phyloP scores from a whole-genome alignment of 768 basidiomycete species.

The Leccinum barrowsii region DNA sequence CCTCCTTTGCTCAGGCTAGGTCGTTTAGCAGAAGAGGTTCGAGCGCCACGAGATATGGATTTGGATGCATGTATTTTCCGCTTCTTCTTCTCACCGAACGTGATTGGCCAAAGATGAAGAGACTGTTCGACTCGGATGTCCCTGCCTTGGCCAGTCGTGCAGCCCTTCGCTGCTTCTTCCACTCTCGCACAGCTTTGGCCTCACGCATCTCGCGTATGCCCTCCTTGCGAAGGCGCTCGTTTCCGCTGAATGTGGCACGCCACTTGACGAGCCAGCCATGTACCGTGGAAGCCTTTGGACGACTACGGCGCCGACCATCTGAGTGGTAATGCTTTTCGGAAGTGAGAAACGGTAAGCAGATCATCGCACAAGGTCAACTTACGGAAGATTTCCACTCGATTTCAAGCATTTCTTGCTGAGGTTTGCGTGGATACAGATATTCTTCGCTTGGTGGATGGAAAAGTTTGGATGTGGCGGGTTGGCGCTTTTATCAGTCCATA shows the following conservation, averaged over 20 bases:
- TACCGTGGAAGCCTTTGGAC: slow-evolving; percentile 52
- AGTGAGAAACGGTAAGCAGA: neutral
- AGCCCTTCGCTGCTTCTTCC: slow-evolving; percentile 26
- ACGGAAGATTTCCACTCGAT: slow-evolving; percentile 36
- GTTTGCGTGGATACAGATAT: slow-evolving; percentile 2
- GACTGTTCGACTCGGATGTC: slow-evolving; percentile 1
- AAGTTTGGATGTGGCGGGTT: slow-evolving; percentile 8
- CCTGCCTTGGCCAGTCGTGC: slow-evolving; percentile 16
- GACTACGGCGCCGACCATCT: slow-evolving; percentile 41
- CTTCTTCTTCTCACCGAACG: slow-evolving; percentile 18
- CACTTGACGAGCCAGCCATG: slow-evolving; percentile 81
- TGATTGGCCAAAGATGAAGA: slow-evolving; percentile 29
- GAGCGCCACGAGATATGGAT: slow-evolving; percentile 2
- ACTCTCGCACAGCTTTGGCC: slow-evolving; percentile 38
- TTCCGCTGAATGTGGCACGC: slow-evolving; percentile 65
- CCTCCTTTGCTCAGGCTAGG: neutral
- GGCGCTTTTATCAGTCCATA: slow-evolving; percentile 8
- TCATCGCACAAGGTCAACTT: slow-evolving; percentile 9
- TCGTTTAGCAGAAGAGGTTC: slow-evolving; percentile 10
- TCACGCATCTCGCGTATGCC: slow-evolving; percentile 72
- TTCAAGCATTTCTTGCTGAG: slow-evolving; percentile 20
- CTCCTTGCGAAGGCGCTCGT: slow-evolving; percentile 58
- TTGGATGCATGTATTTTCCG: slow-evolving; percentile 9
- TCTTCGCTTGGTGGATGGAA: slow-evolving; percentile 9
- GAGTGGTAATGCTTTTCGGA: slow-evolving; percentile 31